Evolutionary conservation across 2,329 filamentous ascomycete genomes (phyloP).

Genomic region (Xylariales sp.): DNA sequence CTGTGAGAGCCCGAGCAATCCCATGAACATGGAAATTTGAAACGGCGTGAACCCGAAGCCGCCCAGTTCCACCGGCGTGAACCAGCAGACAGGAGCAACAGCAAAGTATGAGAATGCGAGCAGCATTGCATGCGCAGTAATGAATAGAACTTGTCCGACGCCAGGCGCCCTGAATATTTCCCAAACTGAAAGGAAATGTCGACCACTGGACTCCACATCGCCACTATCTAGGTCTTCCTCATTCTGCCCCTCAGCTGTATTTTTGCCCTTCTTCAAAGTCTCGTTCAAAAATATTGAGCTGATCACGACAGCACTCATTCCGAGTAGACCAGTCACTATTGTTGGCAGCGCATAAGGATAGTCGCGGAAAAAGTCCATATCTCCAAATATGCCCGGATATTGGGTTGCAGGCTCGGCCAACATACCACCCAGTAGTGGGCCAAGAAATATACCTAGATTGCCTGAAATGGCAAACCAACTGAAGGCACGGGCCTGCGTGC

Average conservation of each 20-base stretch:
- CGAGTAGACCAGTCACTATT: slow-evolving; percentile 51
- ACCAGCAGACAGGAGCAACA: slow-evolving; percentile 65
- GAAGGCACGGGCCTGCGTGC: slow-evolving; percentile 70
- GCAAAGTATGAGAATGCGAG: slow-evolving; percentile 71
- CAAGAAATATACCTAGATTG: slow-evolving; percentile 71
- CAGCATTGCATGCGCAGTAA: slow-evolving; percentile 63
- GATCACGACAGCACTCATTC: slow-evolving; percentile 46
- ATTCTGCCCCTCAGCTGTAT: too few relatives aligned
- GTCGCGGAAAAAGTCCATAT: slow-evolving; percentile 51
- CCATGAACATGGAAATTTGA: slow-evolving; percentile 65
- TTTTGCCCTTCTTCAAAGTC: slow-evolving; percentile 44
- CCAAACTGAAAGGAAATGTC: slow-evolving; percentile 18
- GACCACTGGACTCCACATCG: slow-evolving; percentile 10
- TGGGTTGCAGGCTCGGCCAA: slow-evolving; percentile 64
- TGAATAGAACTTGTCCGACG: slow-evolving; percentile 59
- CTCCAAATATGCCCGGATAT: slow-evolving; percentile 55
- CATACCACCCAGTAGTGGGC: slow-evolving; percentile 64
- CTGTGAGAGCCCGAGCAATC: slow-evolving; percentile 60
- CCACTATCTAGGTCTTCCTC: slow-evolving; percentile 13
- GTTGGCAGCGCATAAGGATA: slow-evolving; percentile 65
- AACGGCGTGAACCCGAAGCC: slow-evolving; percentile 60
- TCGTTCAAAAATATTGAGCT: slow-evolving; percentile 59
- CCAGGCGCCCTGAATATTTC: slow-evolving; percentile 59
- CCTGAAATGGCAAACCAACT: slow-evolving; percentile 72
- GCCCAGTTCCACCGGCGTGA: slow-evolving; percentile 56